These are phyloP conservation scores for Candida buenavistaensis DNA, from an alignment of 1,139 yeast species.

Conservation along the genomic window DNA sequence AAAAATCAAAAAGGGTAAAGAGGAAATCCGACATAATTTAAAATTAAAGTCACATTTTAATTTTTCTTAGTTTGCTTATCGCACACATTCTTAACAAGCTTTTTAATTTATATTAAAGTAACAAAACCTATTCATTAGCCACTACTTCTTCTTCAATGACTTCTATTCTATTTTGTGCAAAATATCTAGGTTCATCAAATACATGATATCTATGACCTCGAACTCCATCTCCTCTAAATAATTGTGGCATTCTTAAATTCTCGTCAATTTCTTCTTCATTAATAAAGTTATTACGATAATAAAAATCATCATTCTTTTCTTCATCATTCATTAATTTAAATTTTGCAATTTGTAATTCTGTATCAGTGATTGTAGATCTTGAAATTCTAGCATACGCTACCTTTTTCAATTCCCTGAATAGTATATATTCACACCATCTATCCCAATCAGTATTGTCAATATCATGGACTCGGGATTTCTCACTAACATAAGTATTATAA, in stretches of 20 bases:
- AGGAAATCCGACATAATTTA: no score
- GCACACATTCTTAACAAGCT: no score
- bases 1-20: no score
- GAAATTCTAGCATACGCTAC: conserved; percentile 93
- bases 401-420: conserved; percentile 83
- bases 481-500: conserved; percentile 87
- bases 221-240: conserved; percentile 89
- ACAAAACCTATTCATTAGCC: no score
- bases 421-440: conserved; percentile 96
- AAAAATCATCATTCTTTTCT: conserved; percentile 34
- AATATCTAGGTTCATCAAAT: conserved; percentile 86
- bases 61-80: no score
- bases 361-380: conserved; percentile 91
- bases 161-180: conserved; percentile 29
- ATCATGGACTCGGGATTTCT: conserved; percentile 82
- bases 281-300: conserved; percentile 57
- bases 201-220: conserved; percentile 94
- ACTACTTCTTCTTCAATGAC: conserved; percentile 3
- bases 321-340: conserved; percentile 63
- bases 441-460: conserved; percentile 95
- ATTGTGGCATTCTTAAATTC: conserved; percentile 74
- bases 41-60: no score
- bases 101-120: no score
- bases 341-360: conserved; percentile 94
- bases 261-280: conserved; percentile 58